Conservation (phyloP, 805 yeast species). For the Metschnikowia bowlesiae region DNA sequence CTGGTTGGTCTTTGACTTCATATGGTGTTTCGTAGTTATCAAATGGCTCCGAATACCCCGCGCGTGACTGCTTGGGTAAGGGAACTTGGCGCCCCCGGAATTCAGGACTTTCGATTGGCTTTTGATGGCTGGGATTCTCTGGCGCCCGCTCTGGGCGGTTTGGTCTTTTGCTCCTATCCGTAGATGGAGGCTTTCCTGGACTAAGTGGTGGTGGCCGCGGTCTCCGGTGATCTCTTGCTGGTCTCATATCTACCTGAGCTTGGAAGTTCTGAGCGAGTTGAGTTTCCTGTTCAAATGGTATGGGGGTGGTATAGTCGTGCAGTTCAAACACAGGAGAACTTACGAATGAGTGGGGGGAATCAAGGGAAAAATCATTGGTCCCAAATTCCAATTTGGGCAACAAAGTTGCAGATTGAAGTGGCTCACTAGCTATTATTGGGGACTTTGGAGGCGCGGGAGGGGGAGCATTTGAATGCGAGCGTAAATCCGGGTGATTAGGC, state of each 20-base stretch:
- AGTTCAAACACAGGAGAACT: neutral
- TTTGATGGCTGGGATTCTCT: neutral
- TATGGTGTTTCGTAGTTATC: slow-evolving; percentile 21
- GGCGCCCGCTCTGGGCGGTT: neutral
- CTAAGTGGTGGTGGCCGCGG: slow-evolving; percentile 15
- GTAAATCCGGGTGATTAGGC: neutral
- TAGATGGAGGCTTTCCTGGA: neutral
- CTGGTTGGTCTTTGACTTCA: slow-evolving; percentile 10
- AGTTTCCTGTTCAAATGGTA: neutral
- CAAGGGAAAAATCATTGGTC: neutral
- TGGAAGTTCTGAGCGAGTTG: slow-evolving; percentile 5
- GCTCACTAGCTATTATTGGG: neutral
- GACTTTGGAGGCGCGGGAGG: neutral
- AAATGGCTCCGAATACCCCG: slow-evolving; percentile 24
- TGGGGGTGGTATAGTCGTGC: slow-evolving; percentile 1
- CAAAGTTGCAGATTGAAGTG: neutral
- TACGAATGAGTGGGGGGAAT: slow-evolving; percentile 1
- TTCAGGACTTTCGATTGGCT: neutral
- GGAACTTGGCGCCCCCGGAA: neutral
- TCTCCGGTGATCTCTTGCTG: neutral
- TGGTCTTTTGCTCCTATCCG: neutral
- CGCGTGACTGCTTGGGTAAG: neutral
- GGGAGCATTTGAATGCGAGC: neutral
- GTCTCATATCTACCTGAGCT: slow-evolving; percentile 1
- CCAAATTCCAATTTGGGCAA: neutral